phyloP scores from a whole-genome alignment of 345 rosid species.

The Citrus reticulata region DNA sequence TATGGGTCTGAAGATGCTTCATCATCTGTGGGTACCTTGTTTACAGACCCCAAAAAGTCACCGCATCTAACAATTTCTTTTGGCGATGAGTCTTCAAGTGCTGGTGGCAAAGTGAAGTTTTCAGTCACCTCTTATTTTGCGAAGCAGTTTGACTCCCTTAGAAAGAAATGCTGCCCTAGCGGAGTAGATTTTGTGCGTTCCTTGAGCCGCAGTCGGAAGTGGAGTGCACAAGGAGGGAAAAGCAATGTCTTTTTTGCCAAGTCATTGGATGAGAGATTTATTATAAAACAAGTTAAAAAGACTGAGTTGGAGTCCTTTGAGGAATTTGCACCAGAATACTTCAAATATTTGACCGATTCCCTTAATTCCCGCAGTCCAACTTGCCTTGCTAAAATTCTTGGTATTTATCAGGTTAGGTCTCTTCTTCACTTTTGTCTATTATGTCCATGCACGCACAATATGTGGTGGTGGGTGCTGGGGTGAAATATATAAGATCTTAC shows the following conservation, averaged over 20 bases:
- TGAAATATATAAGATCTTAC: not conserved
- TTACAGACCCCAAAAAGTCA: slow-evolving; percentile 57
- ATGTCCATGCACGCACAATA: not conserved
- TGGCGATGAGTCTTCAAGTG: slow-evolving; percentile 52
- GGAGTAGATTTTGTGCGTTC: slow-evolving; percentile 82
- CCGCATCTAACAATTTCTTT: slow-evolving; percentile 72
- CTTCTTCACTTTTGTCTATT: not conserved
- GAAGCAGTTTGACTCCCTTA: slow-evolving; percentile 71
- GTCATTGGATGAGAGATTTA: slow-evolving; percentile 92
- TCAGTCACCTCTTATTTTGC: slow-evolving; percentile 90
- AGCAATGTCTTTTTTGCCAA: slow-evolving; percentile 94
- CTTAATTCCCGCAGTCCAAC: slow-evolving; percentile 82
- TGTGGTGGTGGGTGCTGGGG: not conserved
- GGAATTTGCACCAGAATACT: slow-evolving; percentile 84
- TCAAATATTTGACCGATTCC: slow-evolving; percentile 69
- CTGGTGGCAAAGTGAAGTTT: slow-evolving; percentile 73
- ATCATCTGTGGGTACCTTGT: slow-evolving; percentile 36
- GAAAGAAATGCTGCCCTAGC: slow-evolving; percentile 77
- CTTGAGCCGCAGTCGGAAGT: slow-evolving; percentile 79
- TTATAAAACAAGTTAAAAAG: slow-evolving; percentile 84
- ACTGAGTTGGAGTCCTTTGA: slow-evolving; percentile 90
- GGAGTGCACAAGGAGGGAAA: slow-evolving; percentile 98
- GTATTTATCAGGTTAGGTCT: slow-evolving; percentile 86
- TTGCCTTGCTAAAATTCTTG: slow-evolving; percentile 94
- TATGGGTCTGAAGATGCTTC: slow-evolving; percentile 51